These are phyloP conservation scores for Taphrina pruni DNA, from an alignment of 1,139 yeast genomes.

Conservation along the genomic window DNA sequence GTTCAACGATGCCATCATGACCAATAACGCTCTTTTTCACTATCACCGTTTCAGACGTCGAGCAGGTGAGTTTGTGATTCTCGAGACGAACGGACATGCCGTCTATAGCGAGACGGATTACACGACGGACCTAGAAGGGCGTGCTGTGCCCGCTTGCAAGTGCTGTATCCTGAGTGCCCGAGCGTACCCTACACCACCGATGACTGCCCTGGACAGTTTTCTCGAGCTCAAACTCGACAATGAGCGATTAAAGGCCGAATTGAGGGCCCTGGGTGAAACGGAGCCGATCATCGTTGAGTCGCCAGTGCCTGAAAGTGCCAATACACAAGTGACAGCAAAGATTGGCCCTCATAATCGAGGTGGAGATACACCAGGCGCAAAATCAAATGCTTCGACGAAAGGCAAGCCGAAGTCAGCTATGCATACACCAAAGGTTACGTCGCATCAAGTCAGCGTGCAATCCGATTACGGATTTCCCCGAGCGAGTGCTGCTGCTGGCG, in stretches of 20 bases:
- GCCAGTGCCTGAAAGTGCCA: neutral
- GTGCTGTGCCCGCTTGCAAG: constrained; percentile 40
- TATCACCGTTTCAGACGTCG: constrained; percentile 39
- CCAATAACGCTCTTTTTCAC: constrained; percentile 13
- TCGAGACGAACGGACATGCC: constrained; percentile 45
- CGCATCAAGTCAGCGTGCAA: neutral
- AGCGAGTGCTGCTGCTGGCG: neutral
- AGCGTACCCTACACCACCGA: constrained; percentile 38
- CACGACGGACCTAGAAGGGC: constrained; percentile 13
- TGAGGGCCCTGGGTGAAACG: constrained; percentile 19
- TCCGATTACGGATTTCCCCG: neutral
- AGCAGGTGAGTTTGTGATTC: constrained; percentile 36
- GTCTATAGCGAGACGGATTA: constrained; percentile 35
- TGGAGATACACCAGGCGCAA: neutral
- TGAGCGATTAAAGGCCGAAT: constrained; percentile 40
- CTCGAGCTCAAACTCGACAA: constrained; percentile 45
- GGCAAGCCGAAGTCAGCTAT: constrained; percentile 1
- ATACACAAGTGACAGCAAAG: neutral
- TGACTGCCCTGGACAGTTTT: constrained; percentile 44
- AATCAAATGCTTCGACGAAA: neutral
- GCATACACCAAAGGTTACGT: neutral
- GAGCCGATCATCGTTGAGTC: constrained; percentile 2
- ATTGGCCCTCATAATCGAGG: neutral
- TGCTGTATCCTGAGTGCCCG: constrained; percentile 46
- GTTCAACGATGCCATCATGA: constrained; percentile 33